Evolutionary conservation across 2,329 filamentous ascomycete species (phyloP), one percentile per base, ranked within the genome.

Genomic region (Hypoxylon rubiginosum): DNA sequence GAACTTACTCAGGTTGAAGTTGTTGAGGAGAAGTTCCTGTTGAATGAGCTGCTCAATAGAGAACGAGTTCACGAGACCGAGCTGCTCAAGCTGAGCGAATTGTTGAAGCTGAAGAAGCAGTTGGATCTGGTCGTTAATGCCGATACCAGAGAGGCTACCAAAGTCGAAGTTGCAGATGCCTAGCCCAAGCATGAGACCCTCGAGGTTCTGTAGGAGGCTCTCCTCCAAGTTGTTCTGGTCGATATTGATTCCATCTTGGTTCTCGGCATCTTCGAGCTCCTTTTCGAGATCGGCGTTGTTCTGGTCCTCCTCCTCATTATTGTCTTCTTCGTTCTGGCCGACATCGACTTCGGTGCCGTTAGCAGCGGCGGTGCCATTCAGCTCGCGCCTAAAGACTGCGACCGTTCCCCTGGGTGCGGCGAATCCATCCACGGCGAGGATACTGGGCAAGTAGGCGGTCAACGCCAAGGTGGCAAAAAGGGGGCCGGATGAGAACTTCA

Each of bases 81-180:
- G 72, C 15, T 64, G 60, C 58, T 74, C 67, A 32, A 75, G 71
- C 39, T 76, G 74, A 9, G 64, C 58, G 17, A 75, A 62, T 19
- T 75, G 73, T 55, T 76, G 74, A 17, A 76, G 72, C 36, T 75
- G 74, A 39, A 73, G 70, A 21, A 76, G 66, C 5, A 76, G 70
- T 62, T 76, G 71, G 32, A 75, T 68, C 64, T 75, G 62, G 63
- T 71, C 68, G 39, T 36, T 46, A 17, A 75, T n/a, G n/a, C 67
- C 62, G 15, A 76, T 68, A 17, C 59, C 58, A n/a, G 36, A 41
- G n/a, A 76, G 48, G 45, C 66, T 69, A 48, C 61, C 62, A 17
- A 73, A 32, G 57, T 74, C 50, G 63, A 76, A 74, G 71, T 74
- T 69, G 68, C 70, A 74, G 61, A 75, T 62, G 13, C 74, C 74